Percentiles rank a stretch among this genome's conserved stretches.
Conservation (phyloP, 352 stramenopile genomes). For the Globisporangium recalcitrans region DNA sequence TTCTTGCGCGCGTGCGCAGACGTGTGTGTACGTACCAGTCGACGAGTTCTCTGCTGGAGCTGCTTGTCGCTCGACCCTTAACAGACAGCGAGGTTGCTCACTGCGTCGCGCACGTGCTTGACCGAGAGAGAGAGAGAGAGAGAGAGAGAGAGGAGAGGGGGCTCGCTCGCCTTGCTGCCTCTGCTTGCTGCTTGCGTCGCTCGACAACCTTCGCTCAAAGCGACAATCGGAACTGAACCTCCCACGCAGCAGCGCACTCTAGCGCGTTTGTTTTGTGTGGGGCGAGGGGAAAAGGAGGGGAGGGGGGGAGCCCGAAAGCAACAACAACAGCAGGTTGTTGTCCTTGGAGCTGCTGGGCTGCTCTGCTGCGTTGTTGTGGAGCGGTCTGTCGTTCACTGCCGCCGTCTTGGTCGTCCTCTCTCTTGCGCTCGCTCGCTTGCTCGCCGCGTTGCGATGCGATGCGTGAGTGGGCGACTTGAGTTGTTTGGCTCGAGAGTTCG, state of each 20-base stretch:
- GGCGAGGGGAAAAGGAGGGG: constrained; percentile 1
- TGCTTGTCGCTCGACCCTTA: not conserved
- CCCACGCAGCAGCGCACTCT: not conserved
- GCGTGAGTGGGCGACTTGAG: not conserved
- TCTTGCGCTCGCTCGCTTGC: constrained; percentile 12
- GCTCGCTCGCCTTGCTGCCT: not conserved
- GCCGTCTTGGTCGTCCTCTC: constrained; percentile 7
- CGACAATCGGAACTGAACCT: constrained; percentile 18
- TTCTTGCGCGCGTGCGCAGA: not conserved
- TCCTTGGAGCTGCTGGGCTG: too few relatives aligned
- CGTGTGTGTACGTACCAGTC: not conserved
- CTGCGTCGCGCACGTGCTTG: not conserved
- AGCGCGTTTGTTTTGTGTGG: not conserved
- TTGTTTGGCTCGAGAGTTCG: not conserved
- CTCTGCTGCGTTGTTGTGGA: not conserved
- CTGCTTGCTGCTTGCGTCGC: not conserved
- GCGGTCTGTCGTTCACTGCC: not conserved
- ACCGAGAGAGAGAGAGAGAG: not conserved
- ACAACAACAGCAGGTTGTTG: not conserved
- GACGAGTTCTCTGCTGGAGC: not conserved
- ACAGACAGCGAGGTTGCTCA: not conserved
- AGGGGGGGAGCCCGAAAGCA: not conserved
- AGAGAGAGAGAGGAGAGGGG: not conserved
- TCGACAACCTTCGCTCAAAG: constrained; percentile 10
- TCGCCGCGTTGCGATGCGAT: not conserved